phyloP scores from a whole-genome alignment of 768 basidiomycete genomes.

The Tulasnella sp. region DNA sequence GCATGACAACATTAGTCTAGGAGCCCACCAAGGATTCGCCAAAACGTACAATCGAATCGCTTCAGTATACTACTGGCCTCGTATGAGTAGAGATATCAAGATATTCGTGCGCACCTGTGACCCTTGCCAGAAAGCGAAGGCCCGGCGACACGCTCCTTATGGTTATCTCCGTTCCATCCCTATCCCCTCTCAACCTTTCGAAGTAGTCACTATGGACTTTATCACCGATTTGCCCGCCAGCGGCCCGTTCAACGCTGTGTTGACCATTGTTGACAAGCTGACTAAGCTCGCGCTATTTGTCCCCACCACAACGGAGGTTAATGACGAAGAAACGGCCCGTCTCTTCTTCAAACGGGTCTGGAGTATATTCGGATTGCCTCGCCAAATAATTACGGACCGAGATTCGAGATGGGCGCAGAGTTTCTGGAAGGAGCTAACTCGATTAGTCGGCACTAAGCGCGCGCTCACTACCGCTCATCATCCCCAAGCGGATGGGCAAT shows the following conservation, averaged over 20 bases:
- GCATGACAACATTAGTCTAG: conserved; percentile 33
- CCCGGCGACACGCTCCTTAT: neutral
- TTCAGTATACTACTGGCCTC: conserved; percentile 36
- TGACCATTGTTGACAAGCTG: conserved; percentile 28
- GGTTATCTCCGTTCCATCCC: conserved; percentile 21
- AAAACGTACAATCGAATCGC: conserved; percentile 33
- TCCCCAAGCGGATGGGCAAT: too few species aligned
- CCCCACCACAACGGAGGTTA: conserved; percentile 7
- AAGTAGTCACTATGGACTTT: conserved; percentile 27
- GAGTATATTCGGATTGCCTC: too few species aligned
- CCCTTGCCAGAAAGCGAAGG: conserved; percentile 27
- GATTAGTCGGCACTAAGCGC: too few species aligned
- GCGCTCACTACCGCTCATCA: too few species aligned
- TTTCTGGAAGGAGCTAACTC: too few species aligned
- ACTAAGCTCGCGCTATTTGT: conserved; percentile 28
- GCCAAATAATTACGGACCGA: too few species aligned
- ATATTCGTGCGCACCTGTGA: conserved; percentile 27
- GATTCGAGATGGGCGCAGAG: too few species aligned
- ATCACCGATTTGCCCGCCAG: conserved; percentile 31
- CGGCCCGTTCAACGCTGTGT: conserved; percentile 13
- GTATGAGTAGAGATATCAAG: conserved; percentile 35
- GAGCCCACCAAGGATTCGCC: conserved; percentile 36
- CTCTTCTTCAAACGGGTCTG: conserved; percentile 21
- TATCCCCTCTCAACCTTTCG: conserved; percentile 24
- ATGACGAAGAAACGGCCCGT: conserved; percentile 1